Evolutionary conservation across 192 early-diverging fungal genomes (phyloP).

Genomic region (Dissophora globulifera): DNA sequence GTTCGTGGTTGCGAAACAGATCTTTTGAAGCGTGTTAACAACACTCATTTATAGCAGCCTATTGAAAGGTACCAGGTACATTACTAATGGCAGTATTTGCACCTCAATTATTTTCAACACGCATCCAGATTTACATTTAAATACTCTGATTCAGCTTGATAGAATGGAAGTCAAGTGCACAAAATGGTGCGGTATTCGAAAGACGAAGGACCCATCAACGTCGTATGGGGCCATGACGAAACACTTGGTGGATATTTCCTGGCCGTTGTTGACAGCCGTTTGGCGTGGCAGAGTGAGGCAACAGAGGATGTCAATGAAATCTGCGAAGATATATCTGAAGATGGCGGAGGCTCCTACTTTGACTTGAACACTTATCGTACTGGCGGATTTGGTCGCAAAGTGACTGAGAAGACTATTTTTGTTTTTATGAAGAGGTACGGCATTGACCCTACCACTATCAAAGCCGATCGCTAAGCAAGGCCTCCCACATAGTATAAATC

Average conservation of each 20-base stretch:
- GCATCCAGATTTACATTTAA: no score
- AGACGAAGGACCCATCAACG: background rate
- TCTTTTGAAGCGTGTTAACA: no score
- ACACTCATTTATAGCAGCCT: no score
- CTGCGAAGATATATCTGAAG: background rate
- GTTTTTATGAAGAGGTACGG: constrained; percentile 30
- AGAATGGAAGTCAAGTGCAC: no score
- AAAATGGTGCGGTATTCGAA: constrained; percentile 29
- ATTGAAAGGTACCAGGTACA: no score
- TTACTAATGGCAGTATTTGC: no score
- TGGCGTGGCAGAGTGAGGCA: constrained; percentile 1
- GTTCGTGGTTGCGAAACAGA: no score
- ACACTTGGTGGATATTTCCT: constrained; percentile 17
- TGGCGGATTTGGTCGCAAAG: constrained; percentile 27
- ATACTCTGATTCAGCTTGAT: no score
- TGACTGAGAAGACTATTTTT: constrained; percentile 25
- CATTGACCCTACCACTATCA: constrained; percentile 5
- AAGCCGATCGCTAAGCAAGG: no score
- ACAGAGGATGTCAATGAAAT: constrained; percentile 8
- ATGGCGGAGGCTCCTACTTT: constrained; percentile 16
- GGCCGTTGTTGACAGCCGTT: constrained; percentile 10
- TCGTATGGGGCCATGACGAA: constrained; percentile 32
- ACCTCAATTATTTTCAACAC: no score
- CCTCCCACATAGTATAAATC: no score
- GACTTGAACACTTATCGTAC: constrained; percentile 9